Conservation (phyloP, 176 grass and related monocot species). For the Luzula sylvatica region DNA sequence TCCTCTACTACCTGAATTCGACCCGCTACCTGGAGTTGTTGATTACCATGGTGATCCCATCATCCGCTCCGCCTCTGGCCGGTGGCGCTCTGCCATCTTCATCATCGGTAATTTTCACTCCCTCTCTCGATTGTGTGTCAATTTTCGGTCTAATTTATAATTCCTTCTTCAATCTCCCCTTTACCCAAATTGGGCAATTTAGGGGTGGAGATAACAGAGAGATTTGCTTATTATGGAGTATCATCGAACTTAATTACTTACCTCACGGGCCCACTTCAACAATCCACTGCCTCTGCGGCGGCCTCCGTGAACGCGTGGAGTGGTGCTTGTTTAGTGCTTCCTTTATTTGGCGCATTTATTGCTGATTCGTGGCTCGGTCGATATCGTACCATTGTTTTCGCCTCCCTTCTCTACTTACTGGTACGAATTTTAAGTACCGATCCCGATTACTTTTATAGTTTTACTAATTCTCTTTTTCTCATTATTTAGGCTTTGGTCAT, state of each 20-base stretch:
- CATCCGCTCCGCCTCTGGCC: conserved; percentile 22
- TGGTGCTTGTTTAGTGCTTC: conserved; percentile 28
- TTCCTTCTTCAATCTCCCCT: neutral
- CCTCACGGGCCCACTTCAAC: conserved; percentile 38
- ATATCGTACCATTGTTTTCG: conserved; percentile 32
- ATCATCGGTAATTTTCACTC: conserved; percentile 40
- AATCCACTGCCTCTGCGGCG: conserved; percentile 47
- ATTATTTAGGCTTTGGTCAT: conserved; percentile 25
- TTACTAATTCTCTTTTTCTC: neutral
- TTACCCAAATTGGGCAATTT: neutral
- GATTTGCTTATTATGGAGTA: conserved; percentile 46
- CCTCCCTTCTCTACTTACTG: conserved; percentile 38
- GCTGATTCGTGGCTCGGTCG: conserved; percentile 56
- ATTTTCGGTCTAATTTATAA: too few relatives aligned
- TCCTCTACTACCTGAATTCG: neutral
- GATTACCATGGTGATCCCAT: conserved; percentile 44
- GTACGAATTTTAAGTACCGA: conserved; percentile 23
- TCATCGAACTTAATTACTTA: conserved; percentile 56
- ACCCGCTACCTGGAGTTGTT: conserved; percentile 18
- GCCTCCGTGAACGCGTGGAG: conserved; percentile 48
- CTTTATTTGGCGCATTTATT: conserved; percentile 46
- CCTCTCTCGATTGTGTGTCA: too few relatives aligned
- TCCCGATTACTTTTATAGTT: neutral
- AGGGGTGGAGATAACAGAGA: conserved; percentile 43
- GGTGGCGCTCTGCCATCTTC: conserved; percentile 46